phyloP scores from a whole-genome alignment of 352 stramenopile species.

The Phytopythium litorale region DNA sequence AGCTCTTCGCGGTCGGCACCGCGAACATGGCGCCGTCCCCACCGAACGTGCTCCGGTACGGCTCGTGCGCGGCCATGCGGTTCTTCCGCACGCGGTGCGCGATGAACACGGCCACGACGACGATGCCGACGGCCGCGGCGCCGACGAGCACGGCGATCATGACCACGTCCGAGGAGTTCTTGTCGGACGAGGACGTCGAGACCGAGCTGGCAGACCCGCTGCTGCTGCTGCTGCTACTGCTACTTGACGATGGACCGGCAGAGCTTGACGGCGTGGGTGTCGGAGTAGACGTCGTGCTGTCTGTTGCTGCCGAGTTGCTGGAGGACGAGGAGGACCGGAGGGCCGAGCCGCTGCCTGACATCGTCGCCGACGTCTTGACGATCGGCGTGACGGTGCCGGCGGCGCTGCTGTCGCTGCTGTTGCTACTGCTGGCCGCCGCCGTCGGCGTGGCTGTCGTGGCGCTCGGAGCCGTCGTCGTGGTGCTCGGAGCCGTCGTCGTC shows the following conservation, averaged over 20 bases:
- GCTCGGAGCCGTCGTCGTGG: background rate
- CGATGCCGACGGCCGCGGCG: constrained; percentile 29
- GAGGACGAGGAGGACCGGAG: background rate
- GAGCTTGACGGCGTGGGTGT: background rate
- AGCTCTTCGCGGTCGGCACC: constrained; percentile 7
- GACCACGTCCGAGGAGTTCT: constrained; percentile 22
- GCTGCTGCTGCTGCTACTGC: background rate
- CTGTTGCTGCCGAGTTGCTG: constrained; percentile 3
- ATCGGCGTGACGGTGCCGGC: background rate
- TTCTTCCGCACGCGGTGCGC: constrained; percentile 27
- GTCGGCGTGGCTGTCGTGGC: background rate
- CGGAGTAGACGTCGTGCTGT: constrained; percentile 1
- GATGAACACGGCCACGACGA: constrained; percentile 52
- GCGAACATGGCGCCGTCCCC: constrained; percentile 28
- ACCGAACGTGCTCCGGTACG: constrained; percentile 23
- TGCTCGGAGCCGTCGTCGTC: background rate
- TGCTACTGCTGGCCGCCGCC: background rate
- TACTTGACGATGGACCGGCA: background rate
- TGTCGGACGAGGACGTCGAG: background rate
- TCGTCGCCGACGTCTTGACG: constrained; percentile 1
- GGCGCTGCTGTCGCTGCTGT: constrained; percentile 1
- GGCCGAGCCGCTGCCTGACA: background rate
- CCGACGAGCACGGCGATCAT: constrained; percentile 43
- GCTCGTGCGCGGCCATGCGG: constrained; percentile 14
- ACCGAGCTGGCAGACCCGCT: background rate